phyloP scores from a whole-genome alignment of 306 rosid genomes.

The Gastrolobium villosum region DNA sequence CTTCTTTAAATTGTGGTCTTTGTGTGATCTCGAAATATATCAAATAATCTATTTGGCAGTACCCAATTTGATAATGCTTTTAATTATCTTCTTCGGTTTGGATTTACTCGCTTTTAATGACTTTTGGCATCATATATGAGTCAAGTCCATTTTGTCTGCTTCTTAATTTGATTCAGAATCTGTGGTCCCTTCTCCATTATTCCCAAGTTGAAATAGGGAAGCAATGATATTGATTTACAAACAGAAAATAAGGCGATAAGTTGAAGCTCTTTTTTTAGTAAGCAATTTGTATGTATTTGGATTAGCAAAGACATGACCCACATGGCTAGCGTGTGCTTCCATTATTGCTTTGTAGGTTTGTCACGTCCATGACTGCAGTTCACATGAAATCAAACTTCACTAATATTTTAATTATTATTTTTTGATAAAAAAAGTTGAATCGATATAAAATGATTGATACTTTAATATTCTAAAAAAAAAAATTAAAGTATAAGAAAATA shows the following conservation, averaged over 20 bases:
- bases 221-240: not conserved
- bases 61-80: no score
- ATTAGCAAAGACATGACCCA: not conserved
- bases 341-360: conserved; percentile 3
- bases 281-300: not conserved
- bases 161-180: not conserved
- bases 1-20: no score
- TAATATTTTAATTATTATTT: no score
- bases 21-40: no score
- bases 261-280: not conserved
- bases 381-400: not conserved
- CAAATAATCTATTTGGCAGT: no score
- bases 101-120: no score
- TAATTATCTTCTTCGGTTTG: no score
- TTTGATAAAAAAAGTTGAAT: no score
- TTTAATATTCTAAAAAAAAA: no score
- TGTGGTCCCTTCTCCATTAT: not conserved
- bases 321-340: not conserved
- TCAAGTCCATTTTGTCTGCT: not conserved
- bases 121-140: not conserved
- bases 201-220: no score
- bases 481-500: no score
- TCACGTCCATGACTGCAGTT: not conserved
- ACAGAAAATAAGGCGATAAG: not conserved
- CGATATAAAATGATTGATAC: no score